Percentiles rank a stretch among this genome's conserved stretches.
phyloP scores from a whole-genome alignment of 495 filamentous ascomycete species.

The Neurospora sp. region DNA sequence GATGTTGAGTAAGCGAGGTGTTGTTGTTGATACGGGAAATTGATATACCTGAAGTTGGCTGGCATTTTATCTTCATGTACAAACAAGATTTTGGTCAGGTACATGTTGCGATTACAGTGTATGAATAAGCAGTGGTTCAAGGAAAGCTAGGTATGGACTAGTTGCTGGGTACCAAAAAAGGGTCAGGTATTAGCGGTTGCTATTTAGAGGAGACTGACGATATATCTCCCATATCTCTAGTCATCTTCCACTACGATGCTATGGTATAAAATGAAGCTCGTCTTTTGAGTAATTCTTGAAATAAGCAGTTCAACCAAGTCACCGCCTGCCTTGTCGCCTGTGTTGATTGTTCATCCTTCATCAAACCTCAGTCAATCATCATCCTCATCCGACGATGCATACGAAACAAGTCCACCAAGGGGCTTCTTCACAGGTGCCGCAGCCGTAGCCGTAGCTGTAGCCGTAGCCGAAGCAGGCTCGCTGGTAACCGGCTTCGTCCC shows the following conservation, averaged over 20 bases:
- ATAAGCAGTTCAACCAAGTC: neutral
- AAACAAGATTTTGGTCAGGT: neutral
- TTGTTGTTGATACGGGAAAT: neutral
- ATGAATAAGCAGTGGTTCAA: slow-evolving; percentile 1
- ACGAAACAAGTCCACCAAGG: slow-evolving; percentile 18
- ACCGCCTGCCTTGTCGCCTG: neutral
- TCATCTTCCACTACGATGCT: neutral
- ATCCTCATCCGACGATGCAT: slow-evolving; percentile 19
- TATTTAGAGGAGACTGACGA: neutral
- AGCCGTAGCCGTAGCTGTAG: neutral
- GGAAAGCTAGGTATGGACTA: neutral
- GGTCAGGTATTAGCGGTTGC: neutral
- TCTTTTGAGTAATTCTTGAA: neutral
- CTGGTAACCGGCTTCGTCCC: slow-evolving; percentile 9
- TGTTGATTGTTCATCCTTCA: neutral
- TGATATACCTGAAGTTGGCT: neutral
- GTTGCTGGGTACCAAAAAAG: neutral
- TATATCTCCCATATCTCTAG: neutral
- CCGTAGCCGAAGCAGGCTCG: neutral
- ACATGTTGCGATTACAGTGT: slow-evolving; percentile 1
- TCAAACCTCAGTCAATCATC: slow-evolving; percentile 19
- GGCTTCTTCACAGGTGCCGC: slow-evolving; percentile 3
- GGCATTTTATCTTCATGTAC: neutral
- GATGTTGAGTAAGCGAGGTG: slow-evolving; percentile 11
- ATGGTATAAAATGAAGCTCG: slow-evolving; percentile 4